phyloP scores from a whole-genome alignment of 768 basidiomycete genomes.

The Bullera alba region DNA sequence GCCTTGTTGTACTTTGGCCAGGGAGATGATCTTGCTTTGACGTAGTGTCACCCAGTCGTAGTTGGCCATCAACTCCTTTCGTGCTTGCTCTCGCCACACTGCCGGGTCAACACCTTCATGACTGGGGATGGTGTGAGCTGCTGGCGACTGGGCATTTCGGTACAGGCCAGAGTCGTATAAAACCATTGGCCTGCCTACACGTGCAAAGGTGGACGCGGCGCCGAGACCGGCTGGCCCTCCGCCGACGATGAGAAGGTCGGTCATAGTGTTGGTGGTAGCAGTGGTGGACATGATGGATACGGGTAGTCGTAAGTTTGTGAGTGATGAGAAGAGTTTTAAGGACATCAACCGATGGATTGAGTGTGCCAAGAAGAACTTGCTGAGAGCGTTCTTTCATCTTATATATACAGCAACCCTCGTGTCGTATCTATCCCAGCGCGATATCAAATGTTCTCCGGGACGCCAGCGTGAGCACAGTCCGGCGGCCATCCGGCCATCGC shows the following conservation, averaged over 20 bases:
- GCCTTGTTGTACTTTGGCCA: background rate
- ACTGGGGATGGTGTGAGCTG: conserved; percentile 21
- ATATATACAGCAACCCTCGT: no score
- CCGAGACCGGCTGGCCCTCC: conserved; percentile 40
- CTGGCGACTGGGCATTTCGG: conserved; percentile 12
- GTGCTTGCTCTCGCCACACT: conserved; percentile 1
- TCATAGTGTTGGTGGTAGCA: background rate
- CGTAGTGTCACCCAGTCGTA: conserved; percentile 11
- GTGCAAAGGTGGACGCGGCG: conserved; percentile 24
- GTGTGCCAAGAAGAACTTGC: no score
- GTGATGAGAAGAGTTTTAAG: no score
- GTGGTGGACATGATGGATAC: background rate
- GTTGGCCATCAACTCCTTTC: conserved; percentile 5
- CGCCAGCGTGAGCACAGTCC: no score
- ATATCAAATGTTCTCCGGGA: no score
- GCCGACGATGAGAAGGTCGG: background rate
- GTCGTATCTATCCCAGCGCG: no score
- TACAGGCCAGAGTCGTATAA: conserved; percentile 32
- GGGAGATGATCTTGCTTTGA: conserved; percentile 9
- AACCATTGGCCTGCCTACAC: conserved; percentile 19
- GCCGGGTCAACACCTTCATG: conserved; percentile 13
- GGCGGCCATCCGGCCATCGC: no score
- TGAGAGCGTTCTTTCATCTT: no score
- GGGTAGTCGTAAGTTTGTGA: no score
- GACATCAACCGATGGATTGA: no score